These are phyloP conservation scores for Candida caryicola DNA, from an alignment of 805 yeast species.

Conservation along the genomic window DNA sequence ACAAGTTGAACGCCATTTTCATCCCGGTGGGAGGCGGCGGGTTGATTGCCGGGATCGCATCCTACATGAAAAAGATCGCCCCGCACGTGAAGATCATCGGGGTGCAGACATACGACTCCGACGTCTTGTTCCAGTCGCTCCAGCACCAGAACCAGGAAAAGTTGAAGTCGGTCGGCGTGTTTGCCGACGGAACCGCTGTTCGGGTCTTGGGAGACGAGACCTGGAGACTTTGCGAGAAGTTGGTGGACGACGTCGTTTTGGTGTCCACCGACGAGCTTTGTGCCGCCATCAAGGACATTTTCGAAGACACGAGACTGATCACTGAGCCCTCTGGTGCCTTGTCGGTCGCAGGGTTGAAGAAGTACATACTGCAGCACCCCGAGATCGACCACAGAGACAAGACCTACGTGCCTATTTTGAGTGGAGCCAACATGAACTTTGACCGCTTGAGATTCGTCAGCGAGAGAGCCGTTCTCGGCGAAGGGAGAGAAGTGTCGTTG, in stretches of 20 bases:
- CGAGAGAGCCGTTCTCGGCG: conserved; percentile 98
- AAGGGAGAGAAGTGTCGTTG: conserved; percentile 93
- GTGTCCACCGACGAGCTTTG: conserved; percentile 90
- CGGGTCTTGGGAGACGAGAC: conserved; percentile 87
- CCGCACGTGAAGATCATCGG: conserved; percentile 97
- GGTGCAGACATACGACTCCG: conserved; percentile 94
- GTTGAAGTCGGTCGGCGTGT: conserved; percentile 80
- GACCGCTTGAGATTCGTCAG: conserved; percentile 93
- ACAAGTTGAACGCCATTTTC: conserved; percentile 80
- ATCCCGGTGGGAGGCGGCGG: conserved; percentile 98
- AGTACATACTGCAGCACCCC: conserved; percentile 66
- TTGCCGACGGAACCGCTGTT: conserved; percentile 99
- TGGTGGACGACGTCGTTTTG: conserved; percentile 83
- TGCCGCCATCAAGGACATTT: conserved; percentile 96
- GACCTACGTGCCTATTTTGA: conserved; percentile 78
- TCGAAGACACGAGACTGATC: conserved; percentile 90
- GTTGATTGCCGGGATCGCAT: conserved; percentile 82
- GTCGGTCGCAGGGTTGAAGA: conserved; percentile 91
- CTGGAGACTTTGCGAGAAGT: conserved; percentile 70
- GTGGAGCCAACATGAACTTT: conserved; percentile 98
- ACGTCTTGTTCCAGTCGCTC: conserved; percentile 79
- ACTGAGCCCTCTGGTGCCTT: conserved; percentile 98
- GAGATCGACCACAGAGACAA: conserved; percentile 67
- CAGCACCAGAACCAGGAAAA: conserved; percentile 51
- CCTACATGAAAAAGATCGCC: conserved; percentile 89